phyloP scores from a whole-genome alignment of 164 flowering plant genomes.

The Dillenia suffruticosa region DNA sequence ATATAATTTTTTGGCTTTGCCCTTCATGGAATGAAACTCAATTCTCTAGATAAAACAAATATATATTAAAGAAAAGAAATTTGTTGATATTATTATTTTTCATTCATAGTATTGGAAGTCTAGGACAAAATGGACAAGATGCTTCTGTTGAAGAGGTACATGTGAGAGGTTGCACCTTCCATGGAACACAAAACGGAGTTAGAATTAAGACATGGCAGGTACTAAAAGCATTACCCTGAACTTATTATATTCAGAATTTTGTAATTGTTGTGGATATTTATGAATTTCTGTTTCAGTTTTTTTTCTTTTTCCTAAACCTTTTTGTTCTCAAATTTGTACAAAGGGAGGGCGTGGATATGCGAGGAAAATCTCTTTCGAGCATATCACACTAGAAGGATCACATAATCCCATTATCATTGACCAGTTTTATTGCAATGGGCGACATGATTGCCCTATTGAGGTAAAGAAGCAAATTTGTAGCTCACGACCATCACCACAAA shows the following conservation, averaged over 20 bases:
- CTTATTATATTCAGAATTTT: too few species aligned
- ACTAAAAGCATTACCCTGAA: background rate
- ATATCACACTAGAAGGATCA: conserved; percentile 15
- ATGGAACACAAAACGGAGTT: conserved; percentile 36
- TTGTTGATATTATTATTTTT: too few species aligned
- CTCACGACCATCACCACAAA: background rate
- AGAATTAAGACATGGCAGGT: conserved; percentile 69
- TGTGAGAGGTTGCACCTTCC: conserved; percentile 32
- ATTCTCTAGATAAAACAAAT: too few species aligned
- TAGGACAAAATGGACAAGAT: conserved; percentile 32
- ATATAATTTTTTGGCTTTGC: too few species aligned
- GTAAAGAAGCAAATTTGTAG: background rate
- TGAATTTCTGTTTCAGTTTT: too few species aligned
- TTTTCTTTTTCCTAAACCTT: too few species aligned
- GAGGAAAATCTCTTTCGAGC: conserved; percentile 26
- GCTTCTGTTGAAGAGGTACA: conserved; percentile 37
- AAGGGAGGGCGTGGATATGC: conserved; percentile 47
- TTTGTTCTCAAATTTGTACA: too few species aligned
- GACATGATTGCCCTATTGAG: conserved; percentile 14
- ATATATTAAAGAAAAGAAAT: too few species aligned
- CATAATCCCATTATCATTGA: conserved; percentile 37
- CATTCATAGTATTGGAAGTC: conserved; percentile 46
- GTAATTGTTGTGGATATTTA: too few species aligned
- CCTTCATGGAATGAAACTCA: too few species aligned
- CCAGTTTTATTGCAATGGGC: conserved; percentile 14